Percentiles rank a stretch among this genome's conserved stretches.
phyloP scores from a whole-genome alignment of 768 basidiomycete genomes.

The Tephrocybe sp. region DNA sequence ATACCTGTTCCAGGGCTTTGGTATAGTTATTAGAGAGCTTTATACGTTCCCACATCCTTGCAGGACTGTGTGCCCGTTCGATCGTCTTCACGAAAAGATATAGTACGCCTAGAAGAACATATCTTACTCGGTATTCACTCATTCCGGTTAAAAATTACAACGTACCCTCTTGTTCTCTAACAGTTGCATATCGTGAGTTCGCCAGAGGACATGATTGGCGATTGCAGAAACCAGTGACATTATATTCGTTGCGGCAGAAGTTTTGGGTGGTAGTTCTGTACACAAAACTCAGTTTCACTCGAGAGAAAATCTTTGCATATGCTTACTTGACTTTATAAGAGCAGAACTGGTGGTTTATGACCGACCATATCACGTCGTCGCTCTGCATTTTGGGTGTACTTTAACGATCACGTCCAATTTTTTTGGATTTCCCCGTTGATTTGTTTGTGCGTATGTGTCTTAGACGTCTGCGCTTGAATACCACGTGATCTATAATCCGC shows the following conservation, averaged over 20 bases:
- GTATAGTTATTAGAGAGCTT: slow-evolving; percentile 91
- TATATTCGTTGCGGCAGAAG: slow-evolving; percentile 98
- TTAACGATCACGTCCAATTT: slow-evolving; percentile 10
- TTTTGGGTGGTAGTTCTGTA: slow-evolving; percentile 90
- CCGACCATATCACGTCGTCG: slow-evolving; percentile 99
- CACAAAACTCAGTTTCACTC: slow-evolving; percentile 9
- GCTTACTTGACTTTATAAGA: slow-evolving; percentile 99
- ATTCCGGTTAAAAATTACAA: neutral
- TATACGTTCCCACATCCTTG: slow-evolving; percentile 97
- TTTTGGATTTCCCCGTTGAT: too few relatives aligned
- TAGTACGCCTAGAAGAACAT: slow-evolving; percentile 55
- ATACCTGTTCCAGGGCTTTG: slow-evolving; percentile 91
- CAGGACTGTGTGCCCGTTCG: slow-evolving; percentile 93
- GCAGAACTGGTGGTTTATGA: slow-evolving; percentile 93
- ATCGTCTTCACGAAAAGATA: slow-evolving; percentile 98
- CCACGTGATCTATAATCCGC: too few relatives aligned
- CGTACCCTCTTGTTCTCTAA: slow-evolving; percentile 89
- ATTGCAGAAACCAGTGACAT: slow-evolving; percentile 93
- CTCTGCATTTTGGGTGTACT: slow-evolving; percentile 58
- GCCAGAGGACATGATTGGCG: slow-evolving; percentile 97
- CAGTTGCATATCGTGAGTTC: slow-evolving; percentile 97
- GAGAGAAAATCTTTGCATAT: neutral
- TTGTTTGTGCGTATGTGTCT: slow-evolving; percentile 13
- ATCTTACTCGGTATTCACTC: neutral
- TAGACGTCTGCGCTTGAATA: too few relatives aligned